Evolutionary conservation across 1,139 yeast species (phyloP).

Genomic region (Yamadazyma epiphylla): DNA sequence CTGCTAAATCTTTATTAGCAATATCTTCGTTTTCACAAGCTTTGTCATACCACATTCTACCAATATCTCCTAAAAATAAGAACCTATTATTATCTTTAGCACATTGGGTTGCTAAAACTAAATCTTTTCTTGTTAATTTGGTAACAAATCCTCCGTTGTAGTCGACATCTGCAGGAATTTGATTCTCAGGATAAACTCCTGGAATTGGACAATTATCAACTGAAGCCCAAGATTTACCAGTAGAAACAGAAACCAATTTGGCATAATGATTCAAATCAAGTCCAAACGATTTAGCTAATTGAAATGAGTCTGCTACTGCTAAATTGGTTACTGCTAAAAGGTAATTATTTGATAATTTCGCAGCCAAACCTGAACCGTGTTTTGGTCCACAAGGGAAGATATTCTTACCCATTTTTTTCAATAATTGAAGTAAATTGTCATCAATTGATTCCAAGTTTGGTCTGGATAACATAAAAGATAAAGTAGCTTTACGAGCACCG

Average conservation of each 20-base stretch:
- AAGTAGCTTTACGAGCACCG: conserved; percentile 54
- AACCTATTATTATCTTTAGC: conserved; percentile 36
- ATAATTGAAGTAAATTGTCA: conserved; percentile 23
- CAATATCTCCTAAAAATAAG: conserved; percentile 39
- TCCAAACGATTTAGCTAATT: conserved; percentile 52
- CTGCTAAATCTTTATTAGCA: conserved; percentile 44
- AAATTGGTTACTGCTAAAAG: conserved; percentile 55
- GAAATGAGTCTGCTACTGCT: conserved; percentile 61
- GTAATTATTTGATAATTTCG: conserved; percentile 57
- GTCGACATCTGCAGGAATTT: conserved; percentile 45
- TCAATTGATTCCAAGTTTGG: conserved; percentile 22
- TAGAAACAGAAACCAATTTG: conserved; percentile 51
- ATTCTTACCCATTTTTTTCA: conserved; percentile 49
- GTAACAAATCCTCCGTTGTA: conserved; percentile 55
- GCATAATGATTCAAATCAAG: conserved; percentile 48
- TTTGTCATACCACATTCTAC: conserved; percentile 41
- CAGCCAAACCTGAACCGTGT: conserved; percentile 58
- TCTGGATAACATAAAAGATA: conserved; percentile 56
- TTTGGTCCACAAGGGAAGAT: conserved; percentile 51
- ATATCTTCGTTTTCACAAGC: conserved; percentile 43
- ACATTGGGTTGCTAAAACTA: conserved; percentile 50
- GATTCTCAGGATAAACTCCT: conserved; percentile 43
- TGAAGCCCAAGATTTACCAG: conserved; percentile 61
- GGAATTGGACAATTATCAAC: conserved; percentile 60
- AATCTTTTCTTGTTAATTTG: conserved; percentile 53